Evolutionary conservation across 495 filamentous ascomycete genomes (phyloP), one percentile per base, ranked within the genome.

Genomic region (Aspergillus kassunensis): DNA sequence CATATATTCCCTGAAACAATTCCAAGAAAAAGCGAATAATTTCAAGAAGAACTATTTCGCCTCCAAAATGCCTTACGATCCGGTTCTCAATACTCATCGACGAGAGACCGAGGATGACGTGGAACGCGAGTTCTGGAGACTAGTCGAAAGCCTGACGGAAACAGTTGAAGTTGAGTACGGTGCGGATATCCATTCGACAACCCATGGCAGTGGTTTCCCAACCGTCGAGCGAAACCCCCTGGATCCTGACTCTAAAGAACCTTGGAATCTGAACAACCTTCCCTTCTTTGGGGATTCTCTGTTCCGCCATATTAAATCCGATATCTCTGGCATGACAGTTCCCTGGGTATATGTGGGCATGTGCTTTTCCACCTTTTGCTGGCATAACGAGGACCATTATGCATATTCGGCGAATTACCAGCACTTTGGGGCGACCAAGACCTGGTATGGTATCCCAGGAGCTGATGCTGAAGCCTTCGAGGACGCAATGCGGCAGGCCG

Each of bases 291-390:
- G 87, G 0, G 91, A 97, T 35, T 97, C 92, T 6, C 78, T 99
- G 8, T 97, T 97, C 70, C 81, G 91, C 44, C 88, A 99, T 64
- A 97, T 97, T 76, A 97, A 97, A 64, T 87, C 91, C 0, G 93
- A 99, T 67, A 91, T 99, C 51, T 97, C 93, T n/a, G 93, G 93
- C 29, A 99, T 99, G 93, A 99, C 93, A 1, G 92, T 99, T 6
- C 93, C 93, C 13, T 99, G 93, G 93, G 83, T 97, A 6, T 99
- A 99, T 64, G 95, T 99, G n/a, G 93, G 93, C 53, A 99, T 99
- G 93, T 95, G 91, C 60, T 99, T 99, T 68, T 97, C 93, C 3
- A 97, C 92, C 3, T 99, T 99, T 64, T 99, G 93, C 68, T 99
- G 93, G 93, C 93, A 99, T 63, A 95, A 95, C 54, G 93, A 99